Base-by-base conservation (phyloP, 352 stramenopile species). In the Blastocystis sp. region DNA sequence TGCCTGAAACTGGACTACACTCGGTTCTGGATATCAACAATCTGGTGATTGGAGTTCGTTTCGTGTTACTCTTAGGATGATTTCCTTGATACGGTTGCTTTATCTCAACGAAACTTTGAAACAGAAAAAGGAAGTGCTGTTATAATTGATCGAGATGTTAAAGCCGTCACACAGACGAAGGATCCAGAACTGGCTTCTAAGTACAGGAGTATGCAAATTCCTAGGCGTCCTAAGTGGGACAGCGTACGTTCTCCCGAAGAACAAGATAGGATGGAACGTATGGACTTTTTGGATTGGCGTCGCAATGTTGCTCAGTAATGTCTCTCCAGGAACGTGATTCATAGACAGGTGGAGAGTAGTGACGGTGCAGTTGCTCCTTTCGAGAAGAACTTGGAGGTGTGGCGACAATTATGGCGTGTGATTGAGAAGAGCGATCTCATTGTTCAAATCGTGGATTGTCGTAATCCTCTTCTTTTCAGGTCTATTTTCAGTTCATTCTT, bases 371-470 rank as follows among this genome's bases (percentile, higher is more conserved):
- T 98, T 39, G 99, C 96, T 21, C 97, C 97, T 21, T 99, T 99
- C 88, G 97, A 99, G 91, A 99, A 99, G 91, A 99, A 99, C 90
- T 78, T 99, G 54, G 95, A 99, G 88, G 96, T 99, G 35, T 99
- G 97, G 97, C 93, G 96, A 51, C 97, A 99, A 90, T 90, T 99
- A 6, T 99, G 97, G 97, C 92, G 98, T 46, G 96, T 99, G 27
- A 92, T 97, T 54, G 97, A 99, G 90, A 92, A 95, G 86, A 98
- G 93, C 90, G 93, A 98, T 75, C 92, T 98, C 65, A 92, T 99
- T 69, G 91, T 98, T 39, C 96, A 99, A 90, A 92, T 90, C 19
- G 88, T 83, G 9, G 88, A 89, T 51, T 49, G 42, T 24, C 63
- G 88, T 19, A 89, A 89, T 69, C 88, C 88, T 46, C 46, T 90